phyloP scores from a whole-genome alignment of 2,329 filamentous ascomycete species.

The Monascus ruber region DNA sequence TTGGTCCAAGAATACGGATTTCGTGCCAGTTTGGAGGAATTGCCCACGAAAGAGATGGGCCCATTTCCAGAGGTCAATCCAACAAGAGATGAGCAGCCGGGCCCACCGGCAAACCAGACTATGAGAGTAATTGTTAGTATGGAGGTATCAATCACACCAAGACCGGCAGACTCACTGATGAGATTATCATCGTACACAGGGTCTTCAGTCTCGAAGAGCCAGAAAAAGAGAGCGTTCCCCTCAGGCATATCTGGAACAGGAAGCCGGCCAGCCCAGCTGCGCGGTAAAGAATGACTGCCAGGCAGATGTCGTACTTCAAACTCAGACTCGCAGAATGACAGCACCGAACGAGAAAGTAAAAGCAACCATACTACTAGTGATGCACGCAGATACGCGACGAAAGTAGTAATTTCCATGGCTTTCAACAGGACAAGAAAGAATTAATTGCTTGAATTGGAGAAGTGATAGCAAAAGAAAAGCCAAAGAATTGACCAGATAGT shows the following conservation, averaged over 20 bases:
- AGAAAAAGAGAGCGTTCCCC: conserved; percentile 26
- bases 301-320: conserved; percentile 21
- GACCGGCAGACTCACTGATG: conserved; percentile 16
- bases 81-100: conserved; percentile 24
- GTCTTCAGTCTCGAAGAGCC: conserved; percentile 24
- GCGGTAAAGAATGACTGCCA: conserved; percentile 14
- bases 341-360: background rate
- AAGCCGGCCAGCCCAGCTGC: conserved; percentile 25
- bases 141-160: background rate
- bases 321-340: conserved; percentile 5
- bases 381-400: too few species aligned
- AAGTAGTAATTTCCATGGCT: too few species aligned
- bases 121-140: background rate
- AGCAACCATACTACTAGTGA: too few species aligned
- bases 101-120: conserved; percentile 28
- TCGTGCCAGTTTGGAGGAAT: conserved; percentile 11
- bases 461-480: too few species aligned
- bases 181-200: conserved; percentile 19
- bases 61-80: conserved; percentile 23
- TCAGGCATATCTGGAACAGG: conserved; percentile 15
- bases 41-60: conserved; percentile 20
- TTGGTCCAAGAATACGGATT: conserved; percentile 17
- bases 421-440: too few species aligned
- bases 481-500: too few species aligned
- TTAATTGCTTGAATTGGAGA: too few species aligned